Conservation (phyloP, 768 basidiomycete species). For the Lanmaoa rubissima region DNA sequence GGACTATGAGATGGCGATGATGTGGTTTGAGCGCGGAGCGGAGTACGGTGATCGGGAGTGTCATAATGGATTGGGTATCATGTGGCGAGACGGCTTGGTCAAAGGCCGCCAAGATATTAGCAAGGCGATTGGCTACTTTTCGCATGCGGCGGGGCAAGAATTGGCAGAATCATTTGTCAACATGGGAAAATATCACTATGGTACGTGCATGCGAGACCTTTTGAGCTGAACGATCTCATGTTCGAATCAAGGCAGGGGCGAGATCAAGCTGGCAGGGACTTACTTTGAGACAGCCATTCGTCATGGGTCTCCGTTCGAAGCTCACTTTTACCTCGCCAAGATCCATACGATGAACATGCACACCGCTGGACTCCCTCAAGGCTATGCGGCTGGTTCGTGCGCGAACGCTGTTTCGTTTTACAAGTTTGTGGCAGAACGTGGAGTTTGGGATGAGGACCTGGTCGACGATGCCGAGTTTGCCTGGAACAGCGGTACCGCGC, state of each 20-base stretch:
- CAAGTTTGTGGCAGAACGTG: slow-evolving; percentile 90
- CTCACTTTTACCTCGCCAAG: slow-evolving; percentile 89
- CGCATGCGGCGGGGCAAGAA: slow-evolving; percentile 79
- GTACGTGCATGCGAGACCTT: slow-evolving; percentile 34
- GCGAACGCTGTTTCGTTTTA: slow-evolving; percentile 90
- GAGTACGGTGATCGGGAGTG: slow-evolving; percentile 83
- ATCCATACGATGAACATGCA: slow-evolving; percentile 64
- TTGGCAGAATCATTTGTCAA: slow-evolving; percentile 92
- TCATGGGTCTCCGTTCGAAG: slow-evolving; percentile 89
- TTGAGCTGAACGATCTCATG: slow-evolving; percentile 3
- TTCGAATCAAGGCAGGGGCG: slow-evolving; percentile 56
- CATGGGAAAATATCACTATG: slow-evolving; percentile 75
- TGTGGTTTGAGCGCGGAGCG: slow-evolving; percentile 93
- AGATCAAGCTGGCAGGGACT: slow-evolving; percentile 59
- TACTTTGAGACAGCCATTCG: slow-evolving; percentile 85
- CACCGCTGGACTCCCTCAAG: slow-evolving; percentile 40
- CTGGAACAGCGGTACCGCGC: slow-evolving; percentile 68
- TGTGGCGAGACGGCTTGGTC: slow-evolving; percentile 85
- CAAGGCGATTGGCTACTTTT: slow-evolving; percentile 67
- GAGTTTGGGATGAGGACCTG: slow-evolving; percentile 81
- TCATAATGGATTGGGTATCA: slow-evolving; percentile 87
- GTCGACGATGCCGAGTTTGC: slow-evolving; percentile 75
- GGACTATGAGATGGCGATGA: slow-evolving; percentile 74
- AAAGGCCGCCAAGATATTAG: slow-evolving; percentile 64
- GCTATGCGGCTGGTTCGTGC: slow-evolving; percentile 70